phyloP scores from a whole-genome alignment of 805 yeast species.

The Kuraishia hungarica region DNA sequence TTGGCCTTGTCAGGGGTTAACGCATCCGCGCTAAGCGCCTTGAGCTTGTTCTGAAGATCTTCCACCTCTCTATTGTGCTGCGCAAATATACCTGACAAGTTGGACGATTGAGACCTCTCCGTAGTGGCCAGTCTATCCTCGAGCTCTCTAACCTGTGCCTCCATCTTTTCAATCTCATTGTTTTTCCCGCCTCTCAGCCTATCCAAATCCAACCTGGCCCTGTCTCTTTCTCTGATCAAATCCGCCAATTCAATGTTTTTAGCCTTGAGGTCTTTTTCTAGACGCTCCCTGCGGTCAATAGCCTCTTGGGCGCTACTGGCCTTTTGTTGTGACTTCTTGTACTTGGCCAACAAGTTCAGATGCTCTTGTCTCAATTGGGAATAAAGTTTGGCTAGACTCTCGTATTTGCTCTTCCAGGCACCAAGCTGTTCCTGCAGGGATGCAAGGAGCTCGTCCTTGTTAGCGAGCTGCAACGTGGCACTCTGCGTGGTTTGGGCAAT shows the following conservation, averaged over 20 bases:
- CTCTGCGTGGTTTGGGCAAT: constrained; percentile 49
- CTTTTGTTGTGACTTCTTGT: constrained; percentile 76
- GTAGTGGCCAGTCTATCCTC: constrained; percentile 48
- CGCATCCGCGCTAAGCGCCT: constrained; percentile 11
- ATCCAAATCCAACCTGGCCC: constrained; percentile 79
- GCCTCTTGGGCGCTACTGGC: constrained; percentile 89
- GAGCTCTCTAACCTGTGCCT: constrained; percentile 54
- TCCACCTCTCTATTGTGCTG: constrained; percentile 59
- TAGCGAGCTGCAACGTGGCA: constrained; percentile 62
- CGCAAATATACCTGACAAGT: constrained; percentile 47
- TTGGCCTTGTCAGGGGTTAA: constrained; percentile 12
- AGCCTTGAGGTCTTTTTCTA: constrained; percentile 76
- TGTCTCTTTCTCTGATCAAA: constrained; percentile 79
- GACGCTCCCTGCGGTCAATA: constrained; percentile 68
- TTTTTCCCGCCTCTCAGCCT: constrained; percentile 56
- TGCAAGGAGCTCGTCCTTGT: constrained; percentile 66
- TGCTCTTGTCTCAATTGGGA: constrained; percentile 91
- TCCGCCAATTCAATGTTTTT: constrained; percentile 86
- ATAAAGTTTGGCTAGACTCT: constrained; percentile 79
- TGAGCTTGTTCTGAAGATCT: constrained; percentile 31
- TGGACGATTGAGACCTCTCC: constrained; percentile 57
- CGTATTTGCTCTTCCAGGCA: constrained; percentile 82
- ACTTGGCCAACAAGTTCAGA: constrained; percentile 64
- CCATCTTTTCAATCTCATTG: constrained; percentile 55
- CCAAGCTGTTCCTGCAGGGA: constrained; percentile 65